Evolutionary conservation across 176 grass and related monocot genomes (phyloP).

Genomic region (Aegilops bicornis): DNA sequence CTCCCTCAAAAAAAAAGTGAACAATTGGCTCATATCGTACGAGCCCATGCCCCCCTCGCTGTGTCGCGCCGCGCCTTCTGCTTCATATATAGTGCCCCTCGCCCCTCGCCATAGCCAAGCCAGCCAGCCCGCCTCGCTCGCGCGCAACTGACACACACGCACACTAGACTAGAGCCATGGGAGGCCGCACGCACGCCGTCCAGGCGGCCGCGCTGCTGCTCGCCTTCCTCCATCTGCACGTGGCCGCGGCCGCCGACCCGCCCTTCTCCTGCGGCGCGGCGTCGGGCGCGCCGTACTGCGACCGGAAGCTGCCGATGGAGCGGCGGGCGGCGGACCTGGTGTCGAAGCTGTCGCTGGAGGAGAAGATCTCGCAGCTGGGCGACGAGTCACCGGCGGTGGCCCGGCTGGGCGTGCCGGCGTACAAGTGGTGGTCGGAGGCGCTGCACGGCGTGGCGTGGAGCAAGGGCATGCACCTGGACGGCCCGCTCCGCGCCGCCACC

Average conservation of each 20-base stretch:
- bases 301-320: conserved; percentile 39
- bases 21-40: neutral
- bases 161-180: conserved; percentile 42
- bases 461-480: conserved; percentile 72
- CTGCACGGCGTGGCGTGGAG: conserved; percentile 68
- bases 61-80: neutral
- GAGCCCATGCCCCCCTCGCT: neutral
- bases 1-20: too few species aligned
- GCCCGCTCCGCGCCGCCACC: conserved; percentile 60
- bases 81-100: neutral
- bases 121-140: neutral
- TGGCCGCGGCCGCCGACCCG: conserved; percentile 34
- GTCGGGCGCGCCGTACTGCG: conserved; percentile 57
- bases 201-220: neutral
- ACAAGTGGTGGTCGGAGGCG: conserved; percentile 99
- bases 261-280: conserved; percentile 77
- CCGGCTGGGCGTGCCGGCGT: conserved; percentile 73
- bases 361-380: conserved; percentile 88
- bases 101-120: too few species aligned
- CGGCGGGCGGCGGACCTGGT: conserved; percentile 66
- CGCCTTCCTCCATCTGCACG: neutral
- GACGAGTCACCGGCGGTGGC: conserved; percentile 60
- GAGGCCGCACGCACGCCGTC: conserved; percentile 4
- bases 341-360: conserved; percentile 58
- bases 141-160: neutral